Base-by-base conservation (phyloP, 345 rosid genomes). In the Passiflora organensis region DNA sequence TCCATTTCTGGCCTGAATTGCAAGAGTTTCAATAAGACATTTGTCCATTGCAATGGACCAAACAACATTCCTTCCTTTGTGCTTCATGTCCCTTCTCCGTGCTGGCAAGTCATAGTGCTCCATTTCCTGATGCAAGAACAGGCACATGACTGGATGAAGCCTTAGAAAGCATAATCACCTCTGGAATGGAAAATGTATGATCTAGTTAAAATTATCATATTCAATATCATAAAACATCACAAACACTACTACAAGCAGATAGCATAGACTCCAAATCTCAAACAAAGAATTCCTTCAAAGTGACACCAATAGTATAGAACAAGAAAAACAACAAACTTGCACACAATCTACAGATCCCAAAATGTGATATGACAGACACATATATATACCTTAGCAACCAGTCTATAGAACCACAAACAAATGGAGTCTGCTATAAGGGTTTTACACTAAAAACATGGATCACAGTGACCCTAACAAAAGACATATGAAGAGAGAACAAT, bases 21-120 rank as follows among this genome's bases (percentile, higher is more conserved):
- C 82, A 62, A 87, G 84, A 61, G 96, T 76, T 81, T 87, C 96
- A 25, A 87, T 87, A 17, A 87, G 72, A 56, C 96, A 87, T 70
- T 82, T 87, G 72, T 85, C 96, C 96, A 82, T 87, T 55, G 87
- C 96, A 47, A 82, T 64, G 2, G 89, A 87, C 96, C 96, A 87
- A 8, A 85, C 84, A 59, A 87, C 93, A 70, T 87, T 87, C 60
- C 96, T 82, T 60, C 96, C 96, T 67, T 78, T 80, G 64, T 87
- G 87, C 73, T 85, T 87, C 84, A 78, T 76, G 62, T 78, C 83
- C 72, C 76, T 72, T 70, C 84, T 79, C 58, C 72, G 80, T 11
- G 65, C 79, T 49, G 72, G 86, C 65, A 78, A 57, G 43, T 80
- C 81, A 61, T 76, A 81, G 22, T 76, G 84, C 47, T 84, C 89